Evolutionary conservation across 2,329 filamentous ascomycete genomes (phyloP).

Genomic region (Sporothrix protearum): DNA sequence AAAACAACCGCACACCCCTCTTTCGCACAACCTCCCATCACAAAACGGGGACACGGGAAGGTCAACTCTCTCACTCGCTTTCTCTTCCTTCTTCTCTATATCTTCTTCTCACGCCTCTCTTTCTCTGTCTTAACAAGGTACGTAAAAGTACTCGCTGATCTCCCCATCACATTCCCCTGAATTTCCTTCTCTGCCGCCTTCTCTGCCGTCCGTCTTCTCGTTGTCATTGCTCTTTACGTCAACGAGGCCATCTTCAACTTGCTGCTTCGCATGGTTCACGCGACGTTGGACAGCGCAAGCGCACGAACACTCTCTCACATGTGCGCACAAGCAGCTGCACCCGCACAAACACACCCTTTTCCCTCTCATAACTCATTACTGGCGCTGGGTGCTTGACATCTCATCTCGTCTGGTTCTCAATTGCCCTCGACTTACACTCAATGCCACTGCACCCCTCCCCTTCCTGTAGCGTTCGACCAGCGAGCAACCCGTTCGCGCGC

Average conservation of each 20-base stretch:
- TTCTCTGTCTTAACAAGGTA: background rate
- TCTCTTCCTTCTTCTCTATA: background rate
- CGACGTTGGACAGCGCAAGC: conserved; percentile 5
- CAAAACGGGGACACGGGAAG: conserved; percentile 12
- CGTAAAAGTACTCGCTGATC: background rate
- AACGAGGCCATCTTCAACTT: background rate
- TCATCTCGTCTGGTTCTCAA: background rate
- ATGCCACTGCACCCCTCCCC: background rate
- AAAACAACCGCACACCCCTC: background rate
- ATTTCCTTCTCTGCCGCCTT: background rate
- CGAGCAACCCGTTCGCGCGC: background rate
- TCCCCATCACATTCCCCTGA: background rate
- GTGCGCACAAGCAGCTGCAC: conserved; percentile 17
- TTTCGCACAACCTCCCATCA: background rate
- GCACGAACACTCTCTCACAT: conserved; percentile 19
- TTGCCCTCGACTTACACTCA: background rate
- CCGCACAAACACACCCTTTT: background rate
- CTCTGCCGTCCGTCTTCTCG: background rate
- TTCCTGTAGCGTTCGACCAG: background rate
- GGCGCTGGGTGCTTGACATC: background rate
- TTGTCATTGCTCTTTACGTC: background rate
- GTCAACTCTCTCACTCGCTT: background rate
- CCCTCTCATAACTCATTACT: background rate
- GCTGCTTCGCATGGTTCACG: conserved; percentile 6
- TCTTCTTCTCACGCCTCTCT: background rate